Percentiles rank a stretch among this genome's conserved stretches.
phyloP scores from a whole-genome alignment of 805 yeast species.

The Lipomyces starkeyi region DNA sequence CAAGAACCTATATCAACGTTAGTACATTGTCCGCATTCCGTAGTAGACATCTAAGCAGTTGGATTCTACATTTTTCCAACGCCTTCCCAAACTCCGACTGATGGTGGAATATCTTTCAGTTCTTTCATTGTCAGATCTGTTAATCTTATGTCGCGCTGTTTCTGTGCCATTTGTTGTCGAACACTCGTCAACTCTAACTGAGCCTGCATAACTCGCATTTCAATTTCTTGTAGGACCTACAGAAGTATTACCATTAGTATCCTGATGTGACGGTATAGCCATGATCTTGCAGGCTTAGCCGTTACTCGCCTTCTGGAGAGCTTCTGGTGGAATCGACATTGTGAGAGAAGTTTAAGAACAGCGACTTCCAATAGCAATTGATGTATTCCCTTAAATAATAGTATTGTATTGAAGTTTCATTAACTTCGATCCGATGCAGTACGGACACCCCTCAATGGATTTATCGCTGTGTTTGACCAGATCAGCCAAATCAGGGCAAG shows the following conservation, averaged over 20 bases:
- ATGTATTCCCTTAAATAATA: not conserved
- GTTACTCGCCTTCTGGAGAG: conserved; percentile 32
- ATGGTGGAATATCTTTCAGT: conserved; percentile 26
- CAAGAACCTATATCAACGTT: conserved; percentile 25
- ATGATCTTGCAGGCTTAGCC: not conserved
- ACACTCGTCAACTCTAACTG: conserved; percentile 34
- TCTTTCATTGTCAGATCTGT: conserved; percentile 33
- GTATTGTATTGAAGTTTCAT: not conserved
- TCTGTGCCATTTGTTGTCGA: conserved; percentile 31
- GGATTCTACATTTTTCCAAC: conserved; percentile 35
- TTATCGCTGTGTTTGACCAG: too few relatives aligned
- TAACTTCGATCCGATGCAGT: not conserved
- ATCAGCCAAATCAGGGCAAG: too few relatives aligned
- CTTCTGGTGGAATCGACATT: conserved; percentile 38
- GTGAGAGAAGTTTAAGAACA: not conserved
- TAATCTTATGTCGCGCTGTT: conserved; percentile 30
- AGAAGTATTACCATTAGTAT: not conserved
- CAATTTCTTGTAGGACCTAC: conserved; percentile 37
- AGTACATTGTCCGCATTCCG: not conserved
- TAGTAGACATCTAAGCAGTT: not conserved
- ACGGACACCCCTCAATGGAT: too few relatives aligned
- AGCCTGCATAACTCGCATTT: conserved; percentile 29
- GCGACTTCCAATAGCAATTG: not conserved
- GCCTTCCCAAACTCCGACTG: conserved; percentile 39
- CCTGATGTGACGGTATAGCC: not conserved